Evolutionary conservation across 305 asterid species (phyloP).

Genomic region (Salvia sclarea): DNA sequence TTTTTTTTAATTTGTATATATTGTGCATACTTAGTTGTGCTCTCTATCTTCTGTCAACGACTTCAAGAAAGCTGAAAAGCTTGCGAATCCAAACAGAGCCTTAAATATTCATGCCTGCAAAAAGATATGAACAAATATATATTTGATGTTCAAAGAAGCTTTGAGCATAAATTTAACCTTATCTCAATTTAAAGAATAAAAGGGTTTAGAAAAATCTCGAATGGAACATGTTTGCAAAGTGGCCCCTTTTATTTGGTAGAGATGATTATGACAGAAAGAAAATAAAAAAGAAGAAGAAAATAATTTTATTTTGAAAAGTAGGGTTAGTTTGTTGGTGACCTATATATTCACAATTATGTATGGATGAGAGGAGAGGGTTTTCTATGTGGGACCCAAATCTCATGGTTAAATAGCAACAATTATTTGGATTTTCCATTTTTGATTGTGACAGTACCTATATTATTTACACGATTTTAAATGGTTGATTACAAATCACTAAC

Average conservation of each 20-base stretch:
- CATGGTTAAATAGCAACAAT: neutral
- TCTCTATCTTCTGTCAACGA: slow-evolving; percentile 44
- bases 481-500: too few relatives aligned
- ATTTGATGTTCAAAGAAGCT: neutral
- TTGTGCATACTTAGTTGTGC: slow-evolving; percentile 32
- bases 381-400: neutral
- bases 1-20: neutral
- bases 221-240: neutral
- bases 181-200: too few relatives aligned
- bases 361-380: neutral
- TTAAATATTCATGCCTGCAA: neutral
- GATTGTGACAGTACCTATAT: neutral
- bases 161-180: neutral
- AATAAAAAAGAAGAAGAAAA: neutral
- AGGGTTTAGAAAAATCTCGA: neutral
- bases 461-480: too few relatives aligned
- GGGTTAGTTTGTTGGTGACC: neutral
- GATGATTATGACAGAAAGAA: neutral
- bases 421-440: neutral
- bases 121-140: neutral
- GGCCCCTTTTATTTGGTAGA: neutral
- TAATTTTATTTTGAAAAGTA: neutral
- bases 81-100: neutral
- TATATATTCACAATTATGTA: neutral
- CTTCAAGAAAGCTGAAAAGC: neutral